Percentiles rank a stretch among this genome's conserved stretches.
phyloP scores from a whole-genome alignment of 2,329 filamentous ascomycete species.

The Falciphora oryzae region DNA sequence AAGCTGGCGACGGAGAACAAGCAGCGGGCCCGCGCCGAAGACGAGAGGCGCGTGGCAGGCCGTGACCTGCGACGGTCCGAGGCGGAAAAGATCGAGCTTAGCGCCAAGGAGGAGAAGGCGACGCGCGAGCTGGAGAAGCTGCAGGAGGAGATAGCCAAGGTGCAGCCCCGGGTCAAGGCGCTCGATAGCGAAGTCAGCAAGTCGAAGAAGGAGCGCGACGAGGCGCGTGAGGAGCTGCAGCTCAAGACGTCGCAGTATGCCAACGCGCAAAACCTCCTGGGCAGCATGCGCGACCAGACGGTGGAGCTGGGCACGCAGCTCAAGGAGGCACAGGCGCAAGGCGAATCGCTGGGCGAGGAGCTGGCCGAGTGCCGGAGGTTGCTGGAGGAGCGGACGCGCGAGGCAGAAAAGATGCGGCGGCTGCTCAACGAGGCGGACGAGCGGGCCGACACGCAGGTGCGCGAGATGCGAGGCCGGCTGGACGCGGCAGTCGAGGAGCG shows the following conservation, averaged over 20 bases:
- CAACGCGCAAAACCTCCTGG: conserved; percentile 78
- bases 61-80: conserved; percentile 75
- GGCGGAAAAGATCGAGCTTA: conserved; percentile 70
- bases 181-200: conserved; percentile 69
- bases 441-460: conserved; percentile 71
- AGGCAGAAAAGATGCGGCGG: conserved; percentile 90
- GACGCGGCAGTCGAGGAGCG: conserved; percentile 90
- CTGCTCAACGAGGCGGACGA: conserved; percentile 82
- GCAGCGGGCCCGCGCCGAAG: conserved; percentile 68
- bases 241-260: conserved; percentile 81
- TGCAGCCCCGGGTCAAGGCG: conserved; percentile 56
- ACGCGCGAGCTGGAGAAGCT: conserved; percentile 63
- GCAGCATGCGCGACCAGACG: conserved; percentile 89
- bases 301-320: conserved; percentile 85
- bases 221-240: conserved; percentile 71
- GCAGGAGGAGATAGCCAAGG: conserved; percentile 65
- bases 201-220: conserved; percentile 60
- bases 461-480: conserved; percentile 84
- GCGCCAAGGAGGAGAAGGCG: conserved; percentile 66
- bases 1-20: conserved; percentile 71
- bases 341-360: conserved; percentile 87
- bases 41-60: conserved; percentile 66
- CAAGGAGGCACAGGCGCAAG: conserved; percentile 77
- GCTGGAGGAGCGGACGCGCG: conserved; percentile 79
- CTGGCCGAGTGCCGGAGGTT: conserved; percentile 81